Base-by-base conservation (phyloP, 163 green algal genomes). In the Smithsoniella earleae region DNA sequence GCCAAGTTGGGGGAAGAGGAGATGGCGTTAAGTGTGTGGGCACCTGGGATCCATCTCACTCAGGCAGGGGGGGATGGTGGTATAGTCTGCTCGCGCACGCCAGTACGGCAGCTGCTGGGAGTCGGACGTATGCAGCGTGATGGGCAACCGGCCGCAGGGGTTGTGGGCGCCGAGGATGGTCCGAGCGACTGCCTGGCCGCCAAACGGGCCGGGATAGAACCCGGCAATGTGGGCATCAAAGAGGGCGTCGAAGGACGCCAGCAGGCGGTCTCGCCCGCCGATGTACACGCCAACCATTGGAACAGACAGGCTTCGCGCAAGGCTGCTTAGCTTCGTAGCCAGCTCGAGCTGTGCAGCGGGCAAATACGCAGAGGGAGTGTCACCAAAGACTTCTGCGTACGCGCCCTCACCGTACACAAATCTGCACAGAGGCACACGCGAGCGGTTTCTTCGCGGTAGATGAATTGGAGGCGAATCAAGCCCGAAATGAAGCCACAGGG, bases 371-470 rank as follows among this genome's bases (percentile, higher is more conserved):
- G 58, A 38, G 27, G 58, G 58, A 4, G 25, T 69, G 58, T 69
- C 25, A 4, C 58, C 58, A 69, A 69, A 69, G 27, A 69, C 58
- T 31, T 69, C 58, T 37, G 58, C 1, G 58, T 69, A 69, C n/a
- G 43, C 27, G 5, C 58, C 58, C 34, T 69, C 58, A 30, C 58
- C 58, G 1, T 69, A 69, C 25, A 69, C 58, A 34, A 45, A 69
- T 40, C 58, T 69, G 58, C 58, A 64, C 49, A 25, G 43, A 65
- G 52, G 25, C 52, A 65, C 6, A 30, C 52, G 6, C 20, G 10
- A 49, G 40, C 40, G 13, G 40, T 13, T 10, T 10, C 40, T 22
- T 22, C 40, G 13, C 40, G 40, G 40, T 13, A 49, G 40, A 49
- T 49, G 40, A 10, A 49, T 10, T 13, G 40, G 40, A 22, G 40